Evolutionary conservation across 148 eudicot species (phyloP), one percentile per base, ranked within the genome.

Genomic region (Chenopodium quinoa): DNA sequence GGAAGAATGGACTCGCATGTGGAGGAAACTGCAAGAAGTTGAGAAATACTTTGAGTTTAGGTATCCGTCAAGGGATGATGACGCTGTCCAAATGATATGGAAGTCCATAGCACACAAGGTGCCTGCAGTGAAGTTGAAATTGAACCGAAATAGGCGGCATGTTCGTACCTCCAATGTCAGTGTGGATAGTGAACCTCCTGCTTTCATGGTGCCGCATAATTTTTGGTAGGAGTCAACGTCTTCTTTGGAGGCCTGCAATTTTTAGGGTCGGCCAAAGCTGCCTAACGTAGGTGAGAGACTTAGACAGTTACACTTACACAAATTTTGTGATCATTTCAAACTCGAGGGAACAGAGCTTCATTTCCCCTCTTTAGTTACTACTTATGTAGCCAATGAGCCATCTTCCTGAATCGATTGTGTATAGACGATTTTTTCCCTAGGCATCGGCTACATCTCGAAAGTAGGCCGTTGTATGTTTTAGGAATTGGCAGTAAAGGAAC

Each of bases 61-160:
- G 69, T 96, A 88, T 78, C 99, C 99, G 1, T 91, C 99, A 2
- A 82, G 85, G 71, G 91, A 89, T 50, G 87, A 84, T 54, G 99
- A 96, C 73, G 99, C 99, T 2, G 93, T 93, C 16, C 94, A 96
- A 72, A 93, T 92, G 93, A 91, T 96, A 82, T 96, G 99, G 99
- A 85, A 88, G 79, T 90, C 93, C 11, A 77, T 96, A 77, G 89
- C 91, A 0, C 80, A 92, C 13, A 96, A 92, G 83, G 95, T 93
- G 23, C 92, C 98, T 5, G 78, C 85, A 2, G 75, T 93, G 13
- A 89, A 81, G 58, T 32, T 89, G 87, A 93, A 88, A 83, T 11
- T 92, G 76, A 88, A 93, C 72, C 77, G 84, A 46, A 80, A 83
- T 12, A 87, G 83, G 78, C 89, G 99, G 77, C 91, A 83, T 80